Evolutionary conservation across 148 eudicot species (phyloP), one percentile per base, ranked within the genome.

Genomic region (Cornus kousa): DNA sequence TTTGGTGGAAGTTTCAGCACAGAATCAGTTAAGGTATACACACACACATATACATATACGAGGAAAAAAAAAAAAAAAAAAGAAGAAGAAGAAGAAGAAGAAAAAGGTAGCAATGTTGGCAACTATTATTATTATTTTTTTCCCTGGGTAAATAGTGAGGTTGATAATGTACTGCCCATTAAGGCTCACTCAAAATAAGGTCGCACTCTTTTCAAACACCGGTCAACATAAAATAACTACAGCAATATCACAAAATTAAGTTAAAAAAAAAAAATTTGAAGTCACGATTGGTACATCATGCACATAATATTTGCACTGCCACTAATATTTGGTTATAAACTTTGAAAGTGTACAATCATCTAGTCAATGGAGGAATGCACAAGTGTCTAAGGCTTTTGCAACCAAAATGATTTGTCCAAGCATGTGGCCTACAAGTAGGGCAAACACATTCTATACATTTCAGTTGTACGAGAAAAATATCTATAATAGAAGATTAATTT

Each of bases 1-100:
- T 74, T 60, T 10, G 68, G 14, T 62, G 69, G 20, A 74, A 39
- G 77, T 35, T 37, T 35, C 69, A 74, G 33, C 43, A 19, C 32
- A 33, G 57, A 32, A 20, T 11, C 33, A 32, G 48, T 59, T 59
- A 57, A 5, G 9, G 67, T 22, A 3, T 32, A 57, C 19, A 14
- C 14, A 67, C 11, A 33, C 13, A 74, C 48, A 9, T 1, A 43
- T 6, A 43, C 8, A 43, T 6, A 35, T 4, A 35, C 2, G 5
- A 9, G 0, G 48, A 4, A 43, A 43, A 43, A 43, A 43, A 1
- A 0, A 35, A 4, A 43, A 43, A 43, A 43, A 2, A 35, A 35
- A n/a, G n/a, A n/a, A n/a, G n/a, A n/a, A n/a, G n/a, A n/a, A n/a
- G n/a, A n/a, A n/a, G n/a, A n/a, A n/a, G n/a, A n/a, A n/a, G n/a